Base-by-base conservation (phyloP, 106 monocot genomes). In the Phalaenopsis equestris region DNA sequence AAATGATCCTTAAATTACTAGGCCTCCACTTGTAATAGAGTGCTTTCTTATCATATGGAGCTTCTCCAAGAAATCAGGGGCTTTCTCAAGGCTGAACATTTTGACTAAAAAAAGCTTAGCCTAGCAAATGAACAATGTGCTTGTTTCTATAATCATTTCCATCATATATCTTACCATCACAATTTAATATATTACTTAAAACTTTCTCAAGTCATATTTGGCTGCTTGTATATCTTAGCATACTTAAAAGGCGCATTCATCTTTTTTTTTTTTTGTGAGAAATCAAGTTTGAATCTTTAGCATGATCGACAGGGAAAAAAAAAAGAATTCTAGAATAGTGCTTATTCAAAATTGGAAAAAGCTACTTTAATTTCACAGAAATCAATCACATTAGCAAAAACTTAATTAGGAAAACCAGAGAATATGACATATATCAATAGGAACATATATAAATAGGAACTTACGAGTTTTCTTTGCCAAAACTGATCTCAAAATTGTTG, bases 401-500 rank as follows among this genome's bases (percentile, higher is more conserved):
- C 21, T 3, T 61, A 61, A 61, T 61, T 21, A 61, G 2, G 21
- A 1, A 61, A 61, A 61, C 8, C 61, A 61, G 21, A n/a, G n/a
- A 6, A 61, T n/a, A 21, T 30, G 30, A 61, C n/a, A 61, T n/a
- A 61, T n/a, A 5, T n/a, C n/a, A 61, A 61, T 61, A 18, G 30
- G 36, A 79, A 61, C n/a, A 61, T n/a, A 61, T n/a, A 5, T n/a
- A 61, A 61, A 61, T 61, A 18, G 30, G 36, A 79, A 83, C 90
- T 88, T 72, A 93, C 93, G 42, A 6, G 75, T 83, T 86, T 24
- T 90, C 87, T 73, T 86, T 83, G 79, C 86, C 86, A 81, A 80
- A 77, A 76, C 70, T 88, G 49, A 41, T 76, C 55, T 70, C 55
- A n/a, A 86, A 79, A 65, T 68, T 86, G 42, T 81, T 88, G 55